Percentiles rank a stretch among this genome's conserved stretches.
Conservation (phyloP, 2,329 filamentous ascomycete species). For the Chaetomium olivaceum region DNA sequence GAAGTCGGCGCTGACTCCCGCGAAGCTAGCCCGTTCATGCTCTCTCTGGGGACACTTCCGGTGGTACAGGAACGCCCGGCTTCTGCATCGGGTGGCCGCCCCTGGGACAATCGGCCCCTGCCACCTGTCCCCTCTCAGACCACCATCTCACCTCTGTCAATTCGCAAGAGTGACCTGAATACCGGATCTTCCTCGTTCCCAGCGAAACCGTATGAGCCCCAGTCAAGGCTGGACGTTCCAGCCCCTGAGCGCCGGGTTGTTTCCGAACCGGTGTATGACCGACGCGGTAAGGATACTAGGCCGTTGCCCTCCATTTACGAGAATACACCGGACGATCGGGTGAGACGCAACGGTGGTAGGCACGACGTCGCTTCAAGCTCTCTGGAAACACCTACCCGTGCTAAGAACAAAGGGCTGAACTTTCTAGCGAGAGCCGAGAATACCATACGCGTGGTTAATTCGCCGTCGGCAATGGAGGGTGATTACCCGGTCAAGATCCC, state of each 20-base stretch:
- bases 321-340: slow-evolving; percentile 37
- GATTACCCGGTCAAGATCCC: slow-evolving; percentile 40
- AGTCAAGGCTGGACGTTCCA: slow-evolving; percentile 16
- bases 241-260: slow-evolving; percentile 47
- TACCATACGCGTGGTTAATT: slow-evolving; percentile 58
- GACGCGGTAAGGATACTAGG: slow-evolving; percentile 41
- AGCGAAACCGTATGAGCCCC: slow-evolving; percentile 33
- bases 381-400: slow-evolving; percentile 33
- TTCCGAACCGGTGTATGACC: slow-evolving; percentile 53
- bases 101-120: slow-evolving; percentile 52
- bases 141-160: slow-evolving; percentile 30
- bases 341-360: slow-evolving; percentile 37
- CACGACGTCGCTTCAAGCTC: slow-evolving; percentile 51
- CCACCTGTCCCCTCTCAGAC: slow-evolving; percentile 50
- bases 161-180: slow-evolving; percentile 18
- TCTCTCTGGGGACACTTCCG: slow-evolving; percentile 41
- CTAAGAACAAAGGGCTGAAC: slow-evolving; percentile 43
- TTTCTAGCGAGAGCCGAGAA: slow-evolving; percentile 50
- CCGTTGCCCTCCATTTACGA: slow-evolving; percentile 54
- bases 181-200: slow-evolving; percentile 25
- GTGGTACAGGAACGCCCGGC: slow-evolving; percentile 22
- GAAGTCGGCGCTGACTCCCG: slow-evolving; percentile 30
- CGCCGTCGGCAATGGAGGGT: slow-evolving; percentile 43
- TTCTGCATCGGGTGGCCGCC: slow-evolving; percentile 21
- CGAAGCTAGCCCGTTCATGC: slow-evolving; percentile 46